phyloP scores from a whole-genome alignment of 192 early-diverging fungal genomes.

The Coemansia sp. region DNA sequence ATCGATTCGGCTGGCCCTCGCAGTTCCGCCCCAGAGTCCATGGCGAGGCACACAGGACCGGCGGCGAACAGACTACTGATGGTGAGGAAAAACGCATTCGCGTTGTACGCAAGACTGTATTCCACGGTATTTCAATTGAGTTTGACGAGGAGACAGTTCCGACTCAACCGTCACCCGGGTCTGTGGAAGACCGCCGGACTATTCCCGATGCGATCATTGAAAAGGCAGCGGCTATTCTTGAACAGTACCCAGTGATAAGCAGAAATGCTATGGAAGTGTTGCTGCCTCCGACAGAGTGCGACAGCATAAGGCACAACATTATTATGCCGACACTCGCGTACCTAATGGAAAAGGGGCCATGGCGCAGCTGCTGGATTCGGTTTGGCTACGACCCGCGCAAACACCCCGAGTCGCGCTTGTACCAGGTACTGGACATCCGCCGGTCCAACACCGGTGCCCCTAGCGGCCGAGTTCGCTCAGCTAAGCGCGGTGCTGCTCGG shows the following conservation, averaged over 20 bases:
- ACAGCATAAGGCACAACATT: slow-evolving; percentile 2
- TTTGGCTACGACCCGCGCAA: slow-evolving; percentile 52
- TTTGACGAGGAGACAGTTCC: slow-evolving; percentile 15
- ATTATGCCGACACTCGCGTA: slow-evolving; percentile 38
- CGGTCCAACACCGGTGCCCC: background rate
- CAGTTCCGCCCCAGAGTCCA: slow-evolving; percentile 8
- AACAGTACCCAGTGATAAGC: slow-evolving; percentile 30
- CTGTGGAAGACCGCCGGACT: slow-evolving; percentile 1
- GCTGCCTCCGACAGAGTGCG: slow-evolving; percentile 19
- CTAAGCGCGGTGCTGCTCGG: background rate
- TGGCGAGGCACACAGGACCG: background rate
- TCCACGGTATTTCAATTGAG: slow-evolving; percentile 17
- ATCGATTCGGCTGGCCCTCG: slow-evolving; percentile 30
- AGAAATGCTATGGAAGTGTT: slow-evolving; percentile 42
- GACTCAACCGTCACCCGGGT: slow-evolving; percentile 14
- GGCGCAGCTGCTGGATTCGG: slow-evolving; percentile 54
- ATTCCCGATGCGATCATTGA: slow-evolving; percentile 17
- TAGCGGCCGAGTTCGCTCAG: slow-evolving; percentile 2
- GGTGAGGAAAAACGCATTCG: background rate
- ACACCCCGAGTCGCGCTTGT: slow-evolving; percentile 35
- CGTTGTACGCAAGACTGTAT: slow-evolving; percentile 2
- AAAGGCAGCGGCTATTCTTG: slow-evolving; percentile 26
- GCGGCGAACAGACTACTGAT: background rate
- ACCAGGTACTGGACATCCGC: slow-evolving; percentile 50
- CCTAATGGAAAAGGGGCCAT: slow-evolving; percentile 37